These are phyloP conservation scores for Pyrenophora graminea DNA, from an alignment of 2,329 filamentous ascomycete genomes.

Conservation along the genomic window DNA sequence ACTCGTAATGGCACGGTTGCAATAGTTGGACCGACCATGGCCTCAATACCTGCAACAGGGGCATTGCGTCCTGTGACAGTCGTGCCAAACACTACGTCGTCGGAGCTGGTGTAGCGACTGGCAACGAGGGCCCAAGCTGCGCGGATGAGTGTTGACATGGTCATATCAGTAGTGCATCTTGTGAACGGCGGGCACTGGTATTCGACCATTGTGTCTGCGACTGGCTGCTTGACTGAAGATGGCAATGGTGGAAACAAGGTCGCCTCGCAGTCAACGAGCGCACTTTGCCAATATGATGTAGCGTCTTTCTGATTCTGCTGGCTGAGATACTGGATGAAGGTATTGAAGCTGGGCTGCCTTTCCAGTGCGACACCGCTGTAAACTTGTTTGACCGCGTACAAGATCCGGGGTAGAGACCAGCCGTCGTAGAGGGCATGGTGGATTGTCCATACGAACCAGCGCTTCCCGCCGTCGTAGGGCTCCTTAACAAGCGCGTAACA, in stretches of 20 bases:
- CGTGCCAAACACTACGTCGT: constrained; percentile 1
- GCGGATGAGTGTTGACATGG: constrained; percentile 17
- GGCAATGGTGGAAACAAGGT: constrained; percentile 9
- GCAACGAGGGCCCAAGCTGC: constrained; percentile 38
- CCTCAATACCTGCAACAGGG: constrained; percentile 1
- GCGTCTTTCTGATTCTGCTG: too few species aligned
- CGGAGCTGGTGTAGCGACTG: constrained; percentile 17
- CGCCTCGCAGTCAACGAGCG: not conserved
- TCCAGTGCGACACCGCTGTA: too few species aligned
- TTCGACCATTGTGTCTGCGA: constrained; percentile 6
- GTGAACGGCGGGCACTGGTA: not conserved
- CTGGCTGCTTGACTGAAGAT: constrained; percentile 6
- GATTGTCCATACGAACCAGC: too few species aligned
- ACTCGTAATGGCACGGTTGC: constrained; percentile 40
- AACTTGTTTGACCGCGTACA: too few species aligned
- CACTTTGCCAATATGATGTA: not conserved
- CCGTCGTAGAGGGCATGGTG: not conserved
- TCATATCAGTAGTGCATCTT: not conserved
- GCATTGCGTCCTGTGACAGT: not conserved
- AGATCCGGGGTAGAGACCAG: too few species aligned
- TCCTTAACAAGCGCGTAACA: too few species aligned
- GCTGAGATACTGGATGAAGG: not conserved
- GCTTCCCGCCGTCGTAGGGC: too few species aligned
- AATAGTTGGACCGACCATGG: constrained; percentile 26
- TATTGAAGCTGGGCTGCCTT: constrained; percentile 9